Conservation (phyloP, 1,139 yeast species). For the Sugiyamaella novakii region DNA sequence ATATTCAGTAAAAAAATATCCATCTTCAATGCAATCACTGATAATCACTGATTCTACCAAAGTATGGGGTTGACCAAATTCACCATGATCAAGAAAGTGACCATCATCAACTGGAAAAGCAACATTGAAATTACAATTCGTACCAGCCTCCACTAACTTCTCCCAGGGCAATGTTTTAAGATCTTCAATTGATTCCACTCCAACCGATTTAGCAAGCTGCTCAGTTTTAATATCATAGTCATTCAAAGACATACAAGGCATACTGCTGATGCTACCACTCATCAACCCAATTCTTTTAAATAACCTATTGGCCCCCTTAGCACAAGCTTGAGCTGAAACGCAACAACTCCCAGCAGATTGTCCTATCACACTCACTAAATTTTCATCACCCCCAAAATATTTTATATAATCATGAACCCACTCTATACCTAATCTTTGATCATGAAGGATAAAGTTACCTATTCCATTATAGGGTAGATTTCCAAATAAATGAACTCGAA, state of each 20-base stretch:
- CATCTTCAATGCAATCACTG: constrained; percentile 34
- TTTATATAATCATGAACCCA: constrained; percentile 43
- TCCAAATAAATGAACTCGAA: constrained; percentile 42
- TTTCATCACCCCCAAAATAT: constrained; percentile 44
- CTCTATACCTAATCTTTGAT: constrained; percentile 41
- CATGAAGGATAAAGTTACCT: constrained; percentile 40
- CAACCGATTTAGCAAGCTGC: constrained; percentile 21
- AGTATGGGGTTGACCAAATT: constrained; percentile 14
- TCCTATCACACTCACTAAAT: constrained; percentile 44
- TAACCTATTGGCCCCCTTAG: constrained; percentile 20
- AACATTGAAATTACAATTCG: constrained; percentile 25
- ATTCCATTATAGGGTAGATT: constrained; percentile 36
- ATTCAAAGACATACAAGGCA: constrained; percentile 22
- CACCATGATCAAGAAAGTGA: constrained; percentile 24
- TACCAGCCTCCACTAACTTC: constrained; percentile 28
- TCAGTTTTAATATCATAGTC: constrained; percentile 24
- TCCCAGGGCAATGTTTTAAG: constrained; percentile 27
- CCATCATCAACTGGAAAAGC: constrained; percentile 32
- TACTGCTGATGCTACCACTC: constrained; percentile 29
- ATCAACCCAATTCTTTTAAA: constrained; percentile 29
- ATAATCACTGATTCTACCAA: constrained; percentile 26
- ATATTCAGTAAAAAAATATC: constrained; percentile 32
- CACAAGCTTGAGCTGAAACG: constrained; percentile 27
- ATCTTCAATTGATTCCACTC: constrained; percentile 20
- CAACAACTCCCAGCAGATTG: constrained; percentile 43